Percentiles rank a stretch among this genome's conserved stretches.
Evolutionary conservation across 2,329 filamentous ascomycete species (phyloP).

Genomic region (Biscogniauxia sp.): DNA sequence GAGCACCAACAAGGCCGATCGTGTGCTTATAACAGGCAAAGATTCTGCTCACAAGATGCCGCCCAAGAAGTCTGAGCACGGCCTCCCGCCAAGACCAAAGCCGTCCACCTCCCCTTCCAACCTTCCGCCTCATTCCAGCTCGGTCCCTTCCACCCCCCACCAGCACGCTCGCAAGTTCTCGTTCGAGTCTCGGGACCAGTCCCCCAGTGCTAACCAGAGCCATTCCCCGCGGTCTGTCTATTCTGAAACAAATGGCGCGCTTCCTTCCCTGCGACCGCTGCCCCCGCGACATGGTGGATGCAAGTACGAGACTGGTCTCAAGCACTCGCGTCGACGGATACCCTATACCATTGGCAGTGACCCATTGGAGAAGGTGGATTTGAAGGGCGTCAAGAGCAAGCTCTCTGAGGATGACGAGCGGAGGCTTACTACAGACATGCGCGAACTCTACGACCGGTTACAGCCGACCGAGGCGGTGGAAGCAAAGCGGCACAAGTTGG

Average conservation of each 20-base stretch:
- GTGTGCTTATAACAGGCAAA: slow-evolving; percentile 60
- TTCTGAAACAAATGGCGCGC: slow-evolving; percentile 77
- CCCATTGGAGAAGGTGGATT: slow-evolving; percentile 67
- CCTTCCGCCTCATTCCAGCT: slow-evolving; percentile 71
- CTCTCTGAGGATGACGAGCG: slow-evolving; percentile 71
- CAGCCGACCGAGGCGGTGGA: slow-evolving; percentile 79
- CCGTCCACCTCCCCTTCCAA: slow-evolving; percentile 38
- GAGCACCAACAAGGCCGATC: slow-evolving; percentile 57
- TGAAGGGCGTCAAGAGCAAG: slow-evolving; percentile 68
- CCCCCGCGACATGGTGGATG: slow-evolving; percentile 63
- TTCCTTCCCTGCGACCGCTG: slow-evolving; percentile 66
- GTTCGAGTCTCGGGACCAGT: slow-evolving; percentile 74
- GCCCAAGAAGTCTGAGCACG: slow-evolving; percentile 40
- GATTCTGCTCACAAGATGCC: slow-evolving; percentile 51
- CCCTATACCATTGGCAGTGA: slow-evolving; percentile 88
- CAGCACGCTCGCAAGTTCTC: slow-evolving; percentile 83
- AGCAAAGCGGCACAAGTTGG: slow-evolving; percentile 68
- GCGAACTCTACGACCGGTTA: slow-evolving; percentile 79
- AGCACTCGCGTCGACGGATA: slow-evolving; percentile 80
- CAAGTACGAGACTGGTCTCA: slow-evolving; percentile 84
- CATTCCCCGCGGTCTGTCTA: slow-evolving; percentile 89
- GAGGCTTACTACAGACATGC: slow-evolving; percentile 78
- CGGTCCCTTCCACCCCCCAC: slow-evolving; percentile 89
- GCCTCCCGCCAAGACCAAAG: slow-evolving; percentile 25
- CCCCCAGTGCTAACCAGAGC: slow-evolving; percentile 71